Evolutionary conservation across 352 stramenopile genomes (phyloP).

Genomic region (Globisporangium emineosum): DNA sequence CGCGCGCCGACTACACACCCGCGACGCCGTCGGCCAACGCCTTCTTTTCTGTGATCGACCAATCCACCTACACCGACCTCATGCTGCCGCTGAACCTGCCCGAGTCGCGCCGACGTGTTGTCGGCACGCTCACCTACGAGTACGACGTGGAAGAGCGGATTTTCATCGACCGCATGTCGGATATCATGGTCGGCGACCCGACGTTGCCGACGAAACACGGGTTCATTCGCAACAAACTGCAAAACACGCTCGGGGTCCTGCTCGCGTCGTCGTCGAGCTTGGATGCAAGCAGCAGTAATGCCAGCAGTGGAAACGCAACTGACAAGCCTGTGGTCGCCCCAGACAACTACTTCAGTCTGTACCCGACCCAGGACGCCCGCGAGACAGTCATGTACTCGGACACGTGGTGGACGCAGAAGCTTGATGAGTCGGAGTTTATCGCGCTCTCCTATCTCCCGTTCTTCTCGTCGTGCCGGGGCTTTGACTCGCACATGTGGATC

Average conservation of each 20-base stretch:
- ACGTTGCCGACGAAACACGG: constrained; percentile 41
- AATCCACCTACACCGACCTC: constrained; percentile 71
- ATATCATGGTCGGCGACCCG: constrained; percentile 91
- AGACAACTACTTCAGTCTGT: constrained; percentile 58
- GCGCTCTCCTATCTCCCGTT: constrained; percentile 94
- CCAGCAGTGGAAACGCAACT: constrained; percentile 8
- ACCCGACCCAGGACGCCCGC: constrained; percentile 41
- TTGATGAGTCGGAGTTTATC: constrained; percentile 64
- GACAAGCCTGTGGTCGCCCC: constrained; percentile 27
- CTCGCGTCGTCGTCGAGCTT: constrained; percentile 4
- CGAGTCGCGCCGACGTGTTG: constrained; percentile 48
- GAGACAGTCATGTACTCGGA: constrained; percentile 39
- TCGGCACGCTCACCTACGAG: constrained; percentile 48
- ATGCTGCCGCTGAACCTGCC: constrained; percentile 95
- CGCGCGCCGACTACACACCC: constrained; percentile 63
- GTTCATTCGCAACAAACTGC: constrained; percentile 58
- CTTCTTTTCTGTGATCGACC: constrained; percentile 84
- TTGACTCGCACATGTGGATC: constrained; percentile 92
- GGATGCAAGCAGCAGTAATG: constrained; percentile 13
- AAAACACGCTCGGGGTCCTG: constrained; percentile 45
- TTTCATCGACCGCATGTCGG: constrained; percentile 90
- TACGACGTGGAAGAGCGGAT: constrained; percentile 72
- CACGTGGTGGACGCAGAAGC: constrained; percentile 77
- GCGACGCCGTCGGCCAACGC: constrained; percentile 51
- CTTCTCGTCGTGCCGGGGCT: constrained; percentile 95